Conservation (phyloP, 2,329 filamentous ascomycete species). For the Mariannaea sp. region DNA sequence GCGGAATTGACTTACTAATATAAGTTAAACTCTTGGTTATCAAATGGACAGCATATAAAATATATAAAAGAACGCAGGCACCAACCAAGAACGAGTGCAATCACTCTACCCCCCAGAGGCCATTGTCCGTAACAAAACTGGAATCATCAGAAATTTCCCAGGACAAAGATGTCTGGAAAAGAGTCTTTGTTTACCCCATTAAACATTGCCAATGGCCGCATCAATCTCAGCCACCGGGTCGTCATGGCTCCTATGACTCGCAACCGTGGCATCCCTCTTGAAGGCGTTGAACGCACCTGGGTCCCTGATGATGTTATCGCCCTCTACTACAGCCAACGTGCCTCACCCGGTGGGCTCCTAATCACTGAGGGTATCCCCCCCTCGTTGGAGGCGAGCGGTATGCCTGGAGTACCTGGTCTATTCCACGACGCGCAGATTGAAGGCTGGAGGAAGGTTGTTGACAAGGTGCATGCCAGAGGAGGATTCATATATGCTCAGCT, state of each 20-base stretch:
- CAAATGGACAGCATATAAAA: background rate
- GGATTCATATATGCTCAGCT: slow-evolving; percentile 9
- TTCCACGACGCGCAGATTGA: background rate
- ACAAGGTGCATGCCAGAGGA: background rate
- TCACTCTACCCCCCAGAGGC: too few relatives aligned
- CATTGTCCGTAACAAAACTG: too few relatives aligned
- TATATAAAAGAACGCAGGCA: background rate
- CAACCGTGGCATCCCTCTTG: background rate
- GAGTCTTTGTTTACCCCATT: background rate
- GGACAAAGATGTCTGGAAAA: background rate
- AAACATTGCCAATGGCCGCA: slow-evolving; percentile 3
- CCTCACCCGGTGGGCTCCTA: slow-evolving; percentile 1
- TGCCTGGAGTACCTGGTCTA: slow-evolving; percentile 1
- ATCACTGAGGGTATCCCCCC: slow-evolving; percentile 8
- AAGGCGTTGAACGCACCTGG: background rate
- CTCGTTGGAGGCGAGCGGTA: slow-evolving; percentile 2
- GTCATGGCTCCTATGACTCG: slow-evolving; percentile 4
- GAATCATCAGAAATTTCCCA: background rate
- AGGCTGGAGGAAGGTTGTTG: slow-evolving; percentile 2
- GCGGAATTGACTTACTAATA: background rate
- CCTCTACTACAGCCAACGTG: background rate
- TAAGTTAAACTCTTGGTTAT: background rate
- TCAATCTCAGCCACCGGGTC: slow-evolving; percentile 4
- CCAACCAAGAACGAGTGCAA: background rate
- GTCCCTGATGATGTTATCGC: background rate